These are phyloP conservation scores for Diophrys sp. DNA, from an alignment of 73 alveolate species.

Conservation along the genomic window DNA sequence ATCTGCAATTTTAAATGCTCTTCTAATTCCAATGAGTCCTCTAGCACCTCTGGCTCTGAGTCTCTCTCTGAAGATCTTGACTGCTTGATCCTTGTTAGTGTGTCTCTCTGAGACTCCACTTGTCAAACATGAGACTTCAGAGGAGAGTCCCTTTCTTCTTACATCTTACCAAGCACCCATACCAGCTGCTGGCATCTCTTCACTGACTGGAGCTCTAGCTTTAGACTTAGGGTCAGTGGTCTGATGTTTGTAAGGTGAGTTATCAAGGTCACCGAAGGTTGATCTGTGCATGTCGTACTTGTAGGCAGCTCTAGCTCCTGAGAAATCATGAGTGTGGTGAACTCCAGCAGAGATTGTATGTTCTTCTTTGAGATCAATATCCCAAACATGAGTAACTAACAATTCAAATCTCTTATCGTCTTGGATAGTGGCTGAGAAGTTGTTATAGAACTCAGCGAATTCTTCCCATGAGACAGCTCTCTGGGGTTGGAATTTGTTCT, in stretches of 20 bases:
- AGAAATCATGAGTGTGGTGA: constrained; percentile 23
- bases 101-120: constrained; percentile 41
- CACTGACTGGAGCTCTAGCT: constrained; percentile 17
- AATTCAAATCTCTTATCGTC: constrained; percentile 43
- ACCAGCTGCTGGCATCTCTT: constrained; percentile 55
- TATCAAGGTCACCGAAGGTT: constrained; percentile 44
- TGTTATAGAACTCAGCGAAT: constrained; percentile 51
- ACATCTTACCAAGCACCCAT: constrained; percentile 38
- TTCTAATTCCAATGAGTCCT: constrained; percentile 64
- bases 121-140: not conserved
- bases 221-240: constrained; percentile 9
- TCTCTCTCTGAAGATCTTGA: constrained; percentile 41
- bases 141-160: not conserved
- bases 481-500: constrained; percentile 13
- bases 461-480: constrained; percentile 40
- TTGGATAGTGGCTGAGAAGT: constrained; percentile 33
- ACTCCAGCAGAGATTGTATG: constrained; percentile 11
- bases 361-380: constrained; percentile 32
- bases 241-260: constrained; percentile 44
- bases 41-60: constrained; percentile 55
- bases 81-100: constrained; percentile 27
- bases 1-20: constrained; percentile 60
- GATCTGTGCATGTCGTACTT: constrained; percentile 59
- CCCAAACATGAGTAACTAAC: constrained; percentile 58
- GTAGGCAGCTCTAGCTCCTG: constrained; percentile 52